Conservation (phyloP, 306 rosid genomes). For the Lagenaria siceraria region DNA sequence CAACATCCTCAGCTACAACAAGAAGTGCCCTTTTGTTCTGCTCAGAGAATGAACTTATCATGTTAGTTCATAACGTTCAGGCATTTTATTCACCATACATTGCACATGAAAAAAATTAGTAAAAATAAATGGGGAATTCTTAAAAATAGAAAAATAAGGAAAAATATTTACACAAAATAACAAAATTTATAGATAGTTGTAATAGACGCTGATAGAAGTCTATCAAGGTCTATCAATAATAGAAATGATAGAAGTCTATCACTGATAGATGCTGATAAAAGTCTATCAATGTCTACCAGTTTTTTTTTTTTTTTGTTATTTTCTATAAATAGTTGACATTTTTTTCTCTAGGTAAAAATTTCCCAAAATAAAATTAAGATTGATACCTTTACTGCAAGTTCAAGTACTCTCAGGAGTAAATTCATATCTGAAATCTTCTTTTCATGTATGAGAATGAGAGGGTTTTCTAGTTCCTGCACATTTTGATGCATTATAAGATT, state of each 20-base stretch:
- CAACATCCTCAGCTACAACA: conserved; percentile 91
- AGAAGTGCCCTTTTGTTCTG: conserved; percentile 79
- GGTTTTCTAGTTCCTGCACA: conserved; percentile 77
- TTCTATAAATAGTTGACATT: no score
- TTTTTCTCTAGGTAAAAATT: no score
- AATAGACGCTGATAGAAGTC: no score
- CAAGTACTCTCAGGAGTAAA: conserved; percentile 59
- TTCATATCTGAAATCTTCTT: conserved; percentile 78
- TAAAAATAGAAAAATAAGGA: no score
- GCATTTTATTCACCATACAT: neutral
- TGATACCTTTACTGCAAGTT: conserved; percentile 57
- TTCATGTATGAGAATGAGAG: conserved; percentile 75
- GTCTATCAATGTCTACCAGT: no score
- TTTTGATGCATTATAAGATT: neutral
- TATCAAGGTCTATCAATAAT: no score
- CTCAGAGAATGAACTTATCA: conserved; percentile 12
- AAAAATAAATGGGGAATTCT: no score
- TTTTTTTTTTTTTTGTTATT: no score
- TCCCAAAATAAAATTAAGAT: conserved; percentile 9
- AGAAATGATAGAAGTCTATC: no score
- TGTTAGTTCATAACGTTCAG: neutral
- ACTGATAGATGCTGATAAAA: no score
- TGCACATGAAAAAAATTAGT: conserved; percentile 10
- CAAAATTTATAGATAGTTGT: no score
- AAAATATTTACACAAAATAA: no score